Percentiles rank a stretch among this genome's conserved stretches.
phyloP scores from a whole-genome alignment of 2,329 filamentous ascomycete genomes.

The Bipolaris sorokiniana region DNA sequence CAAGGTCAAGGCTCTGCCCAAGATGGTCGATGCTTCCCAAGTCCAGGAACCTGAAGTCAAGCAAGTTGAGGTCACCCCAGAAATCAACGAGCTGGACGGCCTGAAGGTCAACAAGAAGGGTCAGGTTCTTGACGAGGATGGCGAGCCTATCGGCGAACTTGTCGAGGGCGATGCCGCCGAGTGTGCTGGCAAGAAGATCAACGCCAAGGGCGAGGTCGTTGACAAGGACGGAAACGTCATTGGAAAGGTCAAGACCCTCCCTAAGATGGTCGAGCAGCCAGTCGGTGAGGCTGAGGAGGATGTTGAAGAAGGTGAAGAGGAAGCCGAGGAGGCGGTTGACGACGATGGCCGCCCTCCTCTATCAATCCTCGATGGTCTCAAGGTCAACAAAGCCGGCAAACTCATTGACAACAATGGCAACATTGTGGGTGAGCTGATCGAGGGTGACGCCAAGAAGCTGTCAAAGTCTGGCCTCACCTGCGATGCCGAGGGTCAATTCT shows the following conservation, averaged over 20 bases:
- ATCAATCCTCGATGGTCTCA: conserved; percentile 57
- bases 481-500: conserved; percentile 59
- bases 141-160: conserved; percentile 61
- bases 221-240: conserved; percentile 69
- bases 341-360: conserved; percentile 54
- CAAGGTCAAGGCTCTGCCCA: conserved; percentile 61
- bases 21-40: conserved; percentile 41
- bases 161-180: conserved; percentile 64
- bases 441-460: conserved; percentile 61
- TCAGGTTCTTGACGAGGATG: conserved; percentile 59
- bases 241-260: conserved; percentile 63
- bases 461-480: conserved; percentile 55
- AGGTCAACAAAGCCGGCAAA: conserved; percentile 59
- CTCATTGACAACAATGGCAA: conserved; percentile 55
- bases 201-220: conserved; percentile 68
- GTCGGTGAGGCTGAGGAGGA: conserved; percentile 40
- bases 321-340: conserved; percentile 45
- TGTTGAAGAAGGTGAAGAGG: conserved; percentile 40
- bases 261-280: conserved; percentile 50
- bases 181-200: conserved; percentile 69
- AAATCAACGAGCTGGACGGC: conserved; percentile 57
- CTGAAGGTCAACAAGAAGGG: conserved; percentile 67
- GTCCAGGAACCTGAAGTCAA: conserved; percentile 48
- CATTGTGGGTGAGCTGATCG: conserved; percentile 57
- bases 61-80: conserved; percentile 50